These are phyloP conservation scores for Adansonia rubrostipa DNA, from an alignment of 441 rosid genomes.

Conservation along the genomic window DNA sequence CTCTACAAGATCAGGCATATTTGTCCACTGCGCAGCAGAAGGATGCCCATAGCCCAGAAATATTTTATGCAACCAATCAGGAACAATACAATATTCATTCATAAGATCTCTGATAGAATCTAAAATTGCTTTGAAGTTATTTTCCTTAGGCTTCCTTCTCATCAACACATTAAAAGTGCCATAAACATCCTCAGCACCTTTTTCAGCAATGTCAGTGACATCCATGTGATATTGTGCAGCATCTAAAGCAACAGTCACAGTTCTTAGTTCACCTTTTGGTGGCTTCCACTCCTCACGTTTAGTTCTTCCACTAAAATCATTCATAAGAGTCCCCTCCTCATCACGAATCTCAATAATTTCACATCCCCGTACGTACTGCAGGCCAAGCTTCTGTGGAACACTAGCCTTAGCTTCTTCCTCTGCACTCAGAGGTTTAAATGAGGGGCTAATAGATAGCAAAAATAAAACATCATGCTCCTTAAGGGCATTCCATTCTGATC, in stretches of 20 bases:
- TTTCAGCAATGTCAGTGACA: constrained; percentile 89
- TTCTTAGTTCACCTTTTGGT: constrained; percentile 96
- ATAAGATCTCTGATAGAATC: constrained; percentile 99
- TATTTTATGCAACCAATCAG: constrained; percentile 95
- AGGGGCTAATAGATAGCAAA: constrained; percentile 88
- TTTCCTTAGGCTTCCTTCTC: constrained; percentile 99
- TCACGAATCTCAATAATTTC: constrained; percentile 90
- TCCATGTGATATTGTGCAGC: constrained; percentile 98
- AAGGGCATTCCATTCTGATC: constrained; percentile 97
- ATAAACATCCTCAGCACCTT: constrained; percentile 94
- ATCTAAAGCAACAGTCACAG: constrained; percentile 92
- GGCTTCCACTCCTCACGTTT: constrained; percentile 99
- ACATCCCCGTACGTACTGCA: constrained; percentile 95
- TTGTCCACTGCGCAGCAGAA: constrained; percentile 98
- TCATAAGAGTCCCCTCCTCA: constrained; percentile 95
- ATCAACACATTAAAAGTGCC: constrained; percentile 87
- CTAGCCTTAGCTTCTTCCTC: constrained; percentile 94
- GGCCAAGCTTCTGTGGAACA: constrained; percentile 92
- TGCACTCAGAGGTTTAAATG: constrained; percentile 90
- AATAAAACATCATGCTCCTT: constrained; percentile 99
- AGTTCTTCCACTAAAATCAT: constrained; percentile 93
- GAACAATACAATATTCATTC: constrained; percentile 99
- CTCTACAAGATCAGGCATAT: constrained; percentile 94
- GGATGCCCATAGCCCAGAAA: constrained; percentile 99
- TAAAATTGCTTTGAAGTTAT: constrained; percentile 97